phyloP scores from a whole-genome alignment of 2,329 filamentous ascomycete species.

The Hymenoscyphus fraxineus region DNA sequence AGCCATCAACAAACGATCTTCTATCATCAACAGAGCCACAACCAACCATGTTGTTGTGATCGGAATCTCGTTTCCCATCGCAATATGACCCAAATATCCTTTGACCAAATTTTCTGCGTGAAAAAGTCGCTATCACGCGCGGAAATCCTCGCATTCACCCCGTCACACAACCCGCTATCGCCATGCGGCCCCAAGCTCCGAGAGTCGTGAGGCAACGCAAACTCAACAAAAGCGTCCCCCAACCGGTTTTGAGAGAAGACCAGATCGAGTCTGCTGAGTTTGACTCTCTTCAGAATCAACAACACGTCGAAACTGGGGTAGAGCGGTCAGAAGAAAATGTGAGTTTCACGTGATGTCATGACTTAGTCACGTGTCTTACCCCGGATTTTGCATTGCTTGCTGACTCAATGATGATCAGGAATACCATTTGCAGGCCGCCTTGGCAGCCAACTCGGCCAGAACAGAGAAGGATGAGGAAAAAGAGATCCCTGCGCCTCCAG shows the following conservation, averaged over 20 bases:
- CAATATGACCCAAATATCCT: conserved; percentile 27
- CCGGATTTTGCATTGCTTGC: neutral
- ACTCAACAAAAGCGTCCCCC: conserved; percentile 37
- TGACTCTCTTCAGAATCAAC: conserved; percentile 67
- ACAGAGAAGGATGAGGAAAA: conserved; percentile 30
- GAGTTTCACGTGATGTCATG: conserved; percentile 44
- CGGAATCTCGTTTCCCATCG: conserved; percentile 22
- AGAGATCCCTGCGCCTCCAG: conserved; percentile 60
- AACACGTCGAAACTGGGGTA: conserved; percentile 89
- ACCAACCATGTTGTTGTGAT: conserved; percentile 22
- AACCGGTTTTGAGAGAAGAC: conserved; percentile 70
- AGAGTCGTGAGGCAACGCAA: conserved; percentile 55
- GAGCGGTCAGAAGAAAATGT: conserved; percentile 97
- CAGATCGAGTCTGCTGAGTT: conserved; percentile 86
- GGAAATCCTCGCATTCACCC: conserved; percentile 18
- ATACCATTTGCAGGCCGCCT: conserved; percentile 37
- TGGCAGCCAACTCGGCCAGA: conserved; percentile 25
- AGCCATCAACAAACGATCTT: conserved; percentile 9
- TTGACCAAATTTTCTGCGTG: conserved; percentile 28
- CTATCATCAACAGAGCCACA: conserved; percentile 29
- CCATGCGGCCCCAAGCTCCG: conserved; percentile 25
- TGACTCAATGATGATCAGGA: conserved; percentile 24
- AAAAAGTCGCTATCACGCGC: conserved; percentile 27
- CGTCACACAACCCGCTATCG: conserved; percentile 19
- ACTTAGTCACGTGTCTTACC: conserved; percentile 15